Evolutionary conservation across 2,329 filamentous ascomycete genomes (phyloP).

Genomic region (Xylariaceae sp.): DNA sequence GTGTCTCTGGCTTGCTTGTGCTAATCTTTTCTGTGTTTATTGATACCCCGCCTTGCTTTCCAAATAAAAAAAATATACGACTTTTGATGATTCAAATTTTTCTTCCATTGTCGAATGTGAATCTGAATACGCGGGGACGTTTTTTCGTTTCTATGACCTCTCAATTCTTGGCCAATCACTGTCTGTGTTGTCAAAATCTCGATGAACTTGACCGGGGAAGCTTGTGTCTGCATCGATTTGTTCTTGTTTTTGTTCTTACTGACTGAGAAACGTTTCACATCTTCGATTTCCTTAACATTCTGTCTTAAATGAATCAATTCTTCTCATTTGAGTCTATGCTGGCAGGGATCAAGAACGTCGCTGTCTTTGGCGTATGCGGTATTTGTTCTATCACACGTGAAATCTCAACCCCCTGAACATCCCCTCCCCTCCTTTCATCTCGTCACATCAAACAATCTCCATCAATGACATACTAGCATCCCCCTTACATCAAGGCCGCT

Average conservation of each 20-base stretch:
- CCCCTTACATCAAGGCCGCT: slow-evolving; percentile 18
- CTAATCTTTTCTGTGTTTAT: slow-evolving; percentile 1
- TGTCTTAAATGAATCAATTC: not conserved
- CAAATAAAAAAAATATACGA: slow-evolving; percentile 7
- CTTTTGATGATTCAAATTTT: slow-evolving; percentile 4
- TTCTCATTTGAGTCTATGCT: not conserved
- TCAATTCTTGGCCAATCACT: too few species aligned
- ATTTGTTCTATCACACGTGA: not conserved
- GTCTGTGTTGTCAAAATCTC: too few species aligned
- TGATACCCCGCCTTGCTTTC: slow-evolving; percentile 14
- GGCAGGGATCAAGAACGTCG: slow-evolving; percentile 24
- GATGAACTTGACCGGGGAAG: too few species aligned
- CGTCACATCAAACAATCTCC: not conserved
- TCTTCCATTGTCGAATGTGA: slow-evolving; percentile 2
- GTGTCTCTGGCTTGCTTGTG: slow-evolving; percentile 1
- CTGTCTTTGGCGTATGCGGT: slow-evolving; percentile 25
- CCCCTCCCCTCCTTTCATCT: not conserved
- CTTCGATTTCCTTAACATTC: not conserved
- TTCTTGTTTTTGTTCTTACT: too few species aligned
- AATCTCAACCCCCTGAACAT: not conserved
- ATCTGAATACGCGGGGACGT: not conserved
- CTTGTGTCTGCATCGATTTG: too few species aligned
- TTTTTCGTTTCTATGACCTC: too few species aligned
- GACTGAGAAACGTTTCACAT: not conserved
- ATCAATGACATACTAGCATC: too few species aligned